phyloP scores from a whole-genome alignment of 345 rosid species.

The Lepidium africanum region DNA sequence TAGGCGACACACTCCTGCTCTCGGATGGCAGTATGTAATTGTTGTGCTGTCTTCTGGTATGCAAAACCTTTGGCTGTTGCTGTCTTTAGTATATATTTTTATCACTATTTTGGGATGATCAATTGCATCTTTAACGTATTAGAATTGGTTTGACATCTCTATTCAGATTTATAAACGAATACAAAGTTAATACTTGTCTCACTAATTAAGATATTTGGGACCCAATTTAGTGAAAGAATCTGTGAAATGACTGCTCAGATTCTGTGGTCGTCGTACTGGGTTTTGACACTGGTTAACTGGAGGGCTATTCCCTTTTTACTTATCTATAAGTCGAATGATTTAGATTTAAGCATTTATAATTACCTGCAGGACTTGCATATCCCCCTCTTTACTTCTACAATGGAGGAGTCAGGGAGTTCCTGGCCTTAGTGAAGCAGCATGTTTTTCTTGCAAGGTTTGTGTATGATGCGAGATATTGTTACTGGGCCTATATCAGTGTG shows the following conservation, averaged over 20 bases:
- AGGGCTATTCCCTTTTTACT: background rate
- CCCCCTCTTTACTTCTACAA: conserved; percentile 93
- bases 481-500: background rate
- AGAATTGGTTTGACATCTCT: background rate
- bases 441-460: conserved; percentile 75
- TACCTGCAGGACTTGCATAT: conserved; percentile 69
- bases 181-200: background rate
- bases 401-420: conserved; percentile 89
- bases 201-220: background rate
- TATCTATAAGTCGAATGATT: background rate
- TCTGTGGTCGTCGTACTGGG: background rate
- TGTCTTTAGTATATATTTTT: background rate
- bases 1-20: conserved; percentile 72
- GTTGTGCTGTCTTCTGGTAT: conserved; percentile 87
- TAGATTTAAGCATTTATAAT: background rate
- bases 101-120: background rate
- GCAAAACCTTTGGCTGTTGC: background rate
- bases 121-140: background rate
- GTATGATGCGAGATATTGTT: background rate
- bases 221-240: background rate
- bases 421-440: conserved; percentile 79
- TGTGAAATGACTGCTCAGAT: background rate
- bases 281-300: background rate
- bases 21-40: conserved; percentile 98
- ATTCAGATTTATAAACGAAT: background rate